Conservation (phyloP, 2,329 filamentous ascomycete species). For the Paecilomyces fulvus region DNA sequence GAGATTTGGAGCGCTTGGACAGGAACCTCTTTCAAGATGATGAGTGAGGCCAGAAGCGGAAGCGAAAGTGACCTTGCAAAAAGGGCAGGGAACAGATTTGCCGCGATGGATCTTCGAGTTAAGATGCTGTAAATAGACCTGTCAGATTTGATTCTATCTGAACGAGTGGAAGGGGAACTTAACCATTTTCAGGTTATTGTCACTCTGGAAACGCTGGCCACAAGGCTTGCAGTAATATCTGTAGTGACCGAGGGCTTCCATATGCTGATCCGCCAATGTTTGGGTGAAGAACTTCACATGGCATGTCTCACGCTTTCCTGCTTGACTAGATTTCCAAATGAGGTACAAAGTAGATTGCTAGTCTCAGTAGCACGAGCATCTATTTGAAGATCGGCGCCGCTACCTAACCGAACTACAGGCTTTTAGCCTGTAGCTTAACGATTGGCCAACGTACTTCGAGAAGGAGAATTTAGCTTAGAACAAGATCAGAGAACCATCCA, state of each 20-base stretch:
- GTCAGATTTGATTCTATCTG: not conserved
- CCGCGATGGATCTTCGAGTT: constrained; percentile 45
- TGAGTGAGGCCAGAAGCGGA: constrained; percentile 48
- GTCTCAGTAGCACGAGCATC: not conserved
- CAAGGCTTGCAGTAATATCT: constrained; percentile 23
- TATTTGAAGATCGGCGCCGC: not conserved
- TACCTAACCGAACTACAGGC: not conserved
- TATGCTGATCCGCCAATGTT: not conserved
- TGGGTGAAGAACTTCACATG: not conserved
- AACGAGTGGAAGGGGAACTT: not conserved
- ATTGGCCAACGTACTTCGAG: not conserved
- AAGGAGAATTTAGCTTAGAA: too few species aligned
- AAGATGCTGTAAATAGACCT: constrained; percentile 40
- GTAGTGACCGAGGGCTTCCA: constrained; percentile 13
- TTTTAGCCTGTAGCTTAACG: not conserved
- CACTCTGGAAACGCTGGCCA: constrained; percentile 19
- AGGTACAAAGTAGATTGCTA: too few species aligned
- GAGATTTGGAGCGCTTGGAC: constrained; percentile 37
- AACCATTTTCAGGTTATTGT: constrained; percentile 25
- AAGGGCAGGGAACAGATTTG: constrained; percentile 43
- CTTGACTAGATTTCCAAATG: not conserved
- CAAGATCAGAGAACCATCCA: not conserved
- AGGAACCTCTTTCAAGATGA: constrained; percentile 51
- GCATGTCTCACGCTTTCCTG: not conserved
- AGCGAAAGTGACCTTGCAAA: constrained; percentile 41